Conservation (phyloP, 495 filamentous ascomycete species). For the Clavariopsis aquatica region DNA sequence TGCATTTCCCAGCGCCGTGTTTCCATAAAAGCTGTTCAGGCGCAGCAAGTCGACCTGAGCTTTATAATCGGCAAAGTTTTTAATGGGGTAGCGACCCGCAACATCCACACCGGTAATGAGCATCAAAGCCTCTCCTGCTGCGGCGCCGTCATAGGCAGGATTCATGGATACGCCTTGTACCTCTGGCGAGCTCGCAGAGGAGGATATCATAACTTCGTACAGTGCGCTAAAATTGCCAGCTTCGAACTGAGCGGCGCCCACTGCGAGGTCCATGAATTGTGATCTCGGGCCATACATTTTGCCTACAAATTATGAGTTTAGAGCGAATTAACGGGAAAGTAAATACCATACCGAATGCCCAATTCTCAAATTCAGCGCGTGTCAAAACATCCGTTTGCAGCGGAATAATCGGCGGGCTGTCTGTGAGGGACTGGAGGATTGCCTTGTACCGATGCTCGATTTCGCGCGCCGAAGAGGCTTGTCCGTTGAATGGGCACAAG, state of each 20-base stretch:
- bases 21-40: not conserved
- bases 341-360: conserved; percentile 43
- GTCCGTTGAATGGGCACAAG: conserved; percentile 14
- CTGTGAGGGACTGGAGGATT: conserved; percentile 43
- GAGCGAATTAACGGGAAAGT: too few species aligned
- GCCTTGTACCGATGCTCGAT: conserved; percentile 50
- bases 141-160: not conserved
- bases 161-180: not conserved
- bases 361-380: conserved; percentile 32
- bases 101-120: not conserved
- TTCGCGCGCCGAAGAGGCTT: conserved; percentile 39
- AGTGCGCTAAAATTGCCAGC: conserved; percentile 52
- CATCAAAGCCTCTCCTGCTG: not conserved
- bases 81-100: not conserved
- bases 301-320: too few species aligned
- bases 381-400: conserved; percentile 36
- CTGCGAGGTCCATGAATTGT: conserved; percentile 58
- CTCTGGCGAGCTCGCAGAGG: not conserved
- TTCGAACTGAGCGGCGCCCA: conserved; percentile 55
- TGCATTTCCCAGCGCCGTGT: not conserved
- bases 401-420: conserved; percentile 44
- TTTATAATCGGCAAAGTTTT: not conserved
- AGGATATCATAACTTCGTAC: conserved; percentile 35
- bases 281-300: conserved; percentile 60
- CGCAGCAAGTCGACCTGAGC: not conserved